Evolutionary conservation across 495 filamentous ascomycete species (phyloP), one percentile per base, ranked within the genome.

Genomic region (Cercophora samala): DNA sequence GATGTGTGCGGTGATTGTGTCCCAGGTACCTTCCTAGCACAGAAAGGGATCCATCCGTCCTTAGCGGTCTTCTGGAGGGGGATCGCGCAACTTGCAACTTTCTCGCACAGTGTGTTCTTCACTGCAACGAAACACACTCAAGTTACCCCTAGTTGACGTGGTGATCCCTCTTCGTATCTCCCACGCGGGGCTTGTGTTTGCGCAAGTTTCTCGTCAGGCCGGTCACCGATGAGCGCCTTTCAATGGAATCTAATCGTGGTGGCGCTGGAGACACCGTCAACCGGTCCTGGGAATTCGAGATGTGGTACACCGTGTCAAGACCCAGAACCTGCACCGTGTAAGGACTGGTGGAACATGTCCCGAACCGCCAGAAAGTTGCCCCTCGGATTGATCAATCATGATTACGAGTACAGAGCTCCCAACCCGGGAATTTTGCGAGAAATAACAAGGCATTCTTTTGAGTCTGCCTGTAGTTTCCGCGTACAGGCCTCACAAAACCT

Each of bases 31-130:
- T 46, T 46, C 37, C 37, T 46, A 46, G 37, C 37, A 46, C 37
- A 46, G 37, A 18, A 46, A 46, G 13, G 37, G 37, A 54, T 62
- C 24, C 51, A 66, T 52, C 19, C 22, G 58, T 54, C 64, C 29
- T 60, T 64, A 52, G 52, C 53, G 56, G 19, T n/a, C 25, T 17
- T 25, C 26, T 42, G 29, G 53, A 55, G 54, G 54, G 63, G 52
- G 51, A 64, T 25, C 51, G 51, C 62, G 62, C 11, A 51, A 5
- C 26, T 29, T n/a, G n/a, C n/a, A n/a, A 37, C 18, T 56, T 24
- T 56, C 53, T 56, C 53, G 53, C 53, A 56, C 53, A 23, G 53
- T 21, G 53, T 46, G n/a, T 21, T 21, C 54, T 18, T 56, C 54
- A n/a, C 6, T 60, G 58, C 58, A 18, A 22, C 58, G 23, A 60